Percentiles rank a stretch among this genome's conserved stretches.
phyloP scores from a whole-genome alignment of 2,329 filamentous ascomycete genomes.

The Colletotrichum liaoningense region DNA sequence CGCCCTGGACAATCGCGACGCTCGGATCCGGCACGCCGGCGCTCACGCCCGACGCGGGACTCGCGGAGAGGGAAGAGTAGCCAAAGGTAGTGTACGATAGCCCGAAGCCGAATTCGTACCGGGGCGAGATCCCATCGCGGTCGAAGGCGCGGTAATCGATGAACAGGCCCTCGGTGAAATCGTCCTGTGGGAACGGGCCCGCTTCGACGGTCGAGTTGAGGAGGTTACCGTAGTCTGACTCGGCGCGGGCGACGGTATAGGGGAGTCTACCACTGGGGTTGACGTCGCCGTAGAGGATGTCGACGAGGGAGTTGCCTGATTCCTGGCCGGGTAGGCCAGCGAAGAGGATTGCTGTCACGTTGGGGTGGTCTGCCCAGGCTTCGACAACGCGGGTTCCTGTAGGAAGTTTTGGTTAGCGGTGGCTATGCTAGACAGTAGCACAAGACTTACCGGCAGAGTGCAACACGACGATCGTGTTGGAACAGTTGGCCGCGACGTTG shows the following conservation, averaged over 20 bases:
- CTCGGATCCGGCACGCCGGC: constrained; percentile 49
- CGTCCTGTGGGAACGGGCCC: constrained; percentile 74
- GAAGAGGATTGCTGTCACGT: constrained; percentile 66
- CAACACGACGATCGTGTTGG: constrained; percentile 72
- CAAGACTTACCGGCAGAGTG: constrained; percentile 69
- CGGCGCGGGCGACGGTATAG: constrained; percentile 76
- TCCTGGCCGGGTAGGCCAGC: constrained; percentile 68
- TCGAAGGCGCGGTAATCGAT: constrained; percentile 89
- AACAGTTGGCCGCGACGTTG: constrained; percentile 67
- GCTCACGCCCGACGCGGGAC: constrained; percentile 6
- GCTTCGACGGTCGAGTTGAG: constrained; percentile 68
- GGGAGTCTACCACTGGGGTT: constrained; percentile 75
- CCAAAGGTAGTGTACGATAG: constrained; percentile 79
- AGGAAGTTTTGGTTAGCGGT: not conserved
- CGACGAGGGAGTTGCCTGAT: constrained; percentile 58
- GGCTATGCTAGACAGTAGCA: not conserved
- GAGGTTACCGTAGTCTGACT: constrained; percentile 77
- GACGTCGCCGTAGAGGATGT: constrained; percentile 60
- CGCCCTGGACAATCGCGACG: constrained; percentile 54
- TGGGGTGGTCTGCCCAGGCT: constrained; percentile 60
- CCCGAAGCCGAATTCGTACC: constrained; percentile 84
- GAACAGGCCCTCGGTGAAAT: constrained; percentile 81
- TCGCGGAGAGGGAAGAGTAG: constrained; percentile 52
- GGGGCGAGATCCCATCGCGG: constrained; percentile 73
- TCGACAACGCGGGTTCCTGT: constrained; percentile 54